A percentile compares a stretch with the other conserved stretches of the same genome.
These are phyloP conservation scores for Russula sp. DNA, from an alignment of 768 basidiomycete genomes.

Conservation along the genomic window DNA sequence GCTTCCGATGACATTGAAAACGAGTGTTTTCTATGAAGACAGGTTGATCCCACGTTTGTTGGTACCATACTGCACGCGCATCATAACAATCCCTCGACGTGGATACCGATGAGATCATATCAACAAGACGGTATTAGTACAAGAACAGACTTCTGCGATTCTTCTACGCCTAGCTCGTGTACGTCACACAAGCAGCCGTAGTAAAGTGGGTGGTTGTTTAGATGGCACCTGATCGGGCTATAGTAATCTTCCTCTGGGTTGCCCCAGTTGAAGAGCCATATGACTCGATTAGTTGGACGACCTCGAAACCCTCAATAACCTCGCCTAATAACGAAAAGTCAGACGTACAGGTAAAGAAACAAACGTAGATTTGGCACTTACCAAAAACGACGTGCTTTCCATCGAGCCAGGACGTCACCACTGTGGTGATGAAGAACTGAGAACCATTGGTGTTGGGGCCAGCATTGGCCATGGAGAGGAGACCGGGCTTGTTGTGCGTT, in stretches of 20 bases:
- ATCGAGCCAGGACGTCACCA: conserved; percentile 72
- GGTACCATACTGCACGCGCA: neutral
- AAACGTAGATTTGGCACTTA: conserved; percentile 26
- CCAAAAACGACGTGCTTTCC: conserved; percentile 86
- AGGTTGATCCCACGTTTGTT: neutral
- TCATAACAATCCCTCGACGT: conserved; percentile 8
- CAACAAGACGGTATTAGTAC: conserved; percentile 9
- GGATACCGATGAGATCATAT: conserved; percentile 14
- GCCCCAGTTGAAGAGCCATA: conserved; percentile 37
- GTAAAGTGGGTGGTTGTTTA: conserved; percentile 16
- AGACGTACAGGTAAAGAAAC: neutral
- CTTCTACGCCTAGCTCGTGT: conserved; percentile 8
- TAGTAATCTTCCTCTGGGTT: conserved; percentile 43
- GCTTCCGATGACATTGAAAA: neutral
- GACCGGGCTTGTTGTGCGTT: conserved; percentile 64
- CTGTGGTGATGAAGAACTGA: conserved; percentile 88
- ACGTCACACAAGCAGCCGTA: neutral
- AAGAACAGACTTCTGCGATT: conserved; percentile 1
- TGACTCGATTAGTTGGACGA: conserved; percentile 43
- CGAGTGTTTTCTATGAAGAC: neutral
- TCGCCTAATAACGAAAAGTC: conserved; percentile 38
- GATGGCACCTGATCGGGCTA: conserved; percentile 50
- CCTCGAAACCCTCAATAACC: conserved; percentile 58
- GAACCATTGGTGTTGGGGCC: conserved; percentile 81
- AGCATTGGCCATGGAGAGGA: conserved; percentile 78